Evolutionary conservation across 257 asterid genomes (phyloP).

Genomic region (Haberlea rhodopensis): DNA sequence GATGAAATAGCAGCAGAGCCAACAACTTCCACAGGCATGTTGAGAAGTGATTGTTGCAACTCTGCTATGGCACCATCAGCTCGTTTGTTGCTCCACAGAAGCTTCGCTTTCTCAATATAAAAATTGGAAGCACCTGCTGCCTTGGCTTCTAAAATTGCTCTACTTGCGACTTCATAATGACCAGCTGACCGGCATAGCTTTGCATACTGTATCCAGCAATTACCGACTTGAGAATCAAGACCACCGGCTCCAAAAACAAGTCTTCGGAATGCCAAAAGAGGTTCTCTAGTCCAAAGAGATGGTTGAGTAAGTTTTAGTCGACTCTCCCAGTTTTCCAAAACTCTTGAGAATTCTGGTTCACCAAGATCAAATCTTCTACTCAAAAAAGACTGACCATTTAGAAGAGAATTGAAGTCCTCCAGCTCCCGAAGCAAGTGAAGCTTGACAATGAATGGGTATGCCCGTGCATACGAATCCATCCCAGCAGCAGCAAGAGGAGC

Average conservation of each 20-base stretch:
- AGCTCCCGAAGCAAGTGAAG: conserved; percentile 94
- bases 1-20: conserved; percentile 87
- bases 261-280: conserved; percentile 88
- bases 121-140: conserved; percentile 79
- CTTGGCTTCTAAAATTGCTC: conserved; percentile 92
- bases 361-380: conserved; percentile 46
- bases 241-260: conserved; percentile 87
- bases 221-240: conserved; percentile 70
- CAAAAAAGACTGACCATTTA: conserved; percentile 80
- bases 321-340: conserved; percentile 80
- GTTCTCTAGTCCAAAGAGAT: conserved; percentile 98
- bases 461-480: conserved; percentile 98
- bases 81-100: conserved; percentile 89
- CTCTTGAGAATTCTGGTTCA: conserved; percentile 66
- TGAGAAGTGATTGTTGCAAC: conserved; percentile 90
- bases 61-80: conserved; percentile 98
- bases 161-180: conserved; percentile 92
- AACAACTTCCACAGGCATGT: conserved; percentile 80
- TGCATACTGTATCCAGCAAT: conserved; percentile 94
- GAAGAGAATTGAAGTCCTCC: conserved; percentile 80
- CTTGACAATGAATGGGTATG: conserved; percentile 92
- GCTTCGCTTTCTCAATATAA: conserved; percentile 97
- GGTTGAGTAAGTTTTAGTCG: conserved; percentile 90
- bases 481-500: conserved; percentile 99
- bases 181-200: conserved; percentile 97